Evolutionary conservation across 257 asterid genomes (phyloP), one percentile per base, ranked within the genome.

Genomic region (Perilla frutescens): DNA sequence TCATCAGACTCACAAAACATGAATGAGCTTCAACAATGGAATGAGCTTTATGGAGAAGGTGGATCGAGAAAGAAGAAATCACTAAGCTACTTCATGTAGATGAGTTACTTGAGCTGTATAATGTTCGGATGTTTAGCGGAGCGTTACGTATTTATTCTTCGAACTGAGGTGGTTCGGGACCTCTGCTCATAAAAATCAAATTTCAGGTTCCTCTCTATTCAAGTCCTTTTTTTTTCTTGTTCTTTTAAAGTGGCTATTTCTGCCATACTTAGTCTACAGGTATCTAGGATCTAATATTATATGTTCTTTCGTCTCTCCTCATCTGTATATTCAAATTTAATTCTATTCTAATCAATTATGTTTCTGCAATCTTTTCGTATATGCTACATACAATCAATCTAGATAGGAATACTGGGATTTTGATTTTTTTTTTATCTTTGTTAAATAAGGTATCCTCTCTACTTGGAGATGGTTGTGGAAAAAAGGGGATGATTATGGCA

Each of bases 11-110:
- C 96, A 0, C 80, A 77, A 60, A 90, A 87, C 84, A 90, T 90
- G 96, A 88, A 81, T 9, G 91, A 90, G 88, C 90, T 90, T 34
- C 77, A 78, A 44, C 91, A 88, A 67, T 90, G 96, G 96, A 90
- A 90, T 44, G 96, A 88, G 57, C 87, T 87, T 0, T 90, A 88
- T 47, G 96, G 96, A 31, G 96, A 90, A 77, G 96, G 96, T 0
- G 96, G 96, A 39, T 88, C 96, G 58, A 83, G 96, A 75, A 88
- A 85, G 88, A 90, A 84, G 77, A 76, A 53, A 51, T 84, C 96
- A 48, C 89, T 87, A 9, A 90, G 96, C 86, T 90, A 90, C 85
- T 90, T 87, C 80, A 85, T 85, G 89, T 90, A 88, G 82, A 62
- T 50, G 75, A 50, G 47, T 7, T 44, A 29, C 61, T 37, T 50